These are phyloP conservation scores for Penicillium sp. DNA, from an alignment of 2,329 filamentous ascomycete species.

Conservation along the genomic window DNA sequence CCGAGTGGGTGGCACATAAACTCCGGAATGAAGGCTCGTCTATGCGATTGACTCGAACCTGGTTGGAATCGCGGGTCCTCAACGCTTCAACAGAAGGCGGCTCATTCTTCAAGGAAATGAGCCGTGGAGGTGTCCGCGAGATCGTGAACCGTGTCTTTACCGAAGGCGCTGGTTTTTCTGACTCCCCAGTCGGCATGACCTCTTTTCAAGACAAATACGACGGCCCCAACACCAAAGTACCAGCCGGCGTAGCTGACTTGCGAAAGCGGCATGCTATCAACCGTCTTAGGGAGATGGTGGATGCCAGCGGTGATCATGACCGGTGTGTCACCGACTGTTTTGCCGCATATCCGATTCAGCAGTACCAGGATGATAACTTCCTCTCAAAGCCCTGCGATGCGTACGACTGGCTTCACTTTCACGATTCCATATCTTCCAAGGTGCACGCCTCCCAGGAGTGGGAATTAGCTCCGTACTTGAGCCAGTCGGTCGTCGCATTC, in stretches of 20 bases:
- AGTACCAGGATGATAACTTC: slow-evolving; percentile 89
- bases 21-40: slow-evolving; percentile 48
- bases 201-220: slow-evolving; percentile 38
- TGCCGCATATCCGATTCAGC: slow-evolving; percentile 76
- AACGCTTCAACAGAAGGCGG: slow-evolving; percentile 54
- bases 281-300: slow-evolving; percentile 60
- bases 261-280: slow-evolving; percentile 60
- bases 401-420: slow-evolving; percentile 95
- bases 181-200: slow-evolving; percentile 38
- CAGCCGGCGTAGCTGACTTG: slow-evolving; percentile 59
- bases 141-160: slow-evolving; percentile 65
- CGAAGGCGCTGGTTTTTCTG: slow-evolving; percentile 62
- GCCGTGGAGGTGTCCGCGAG: slow-evolving; percentile 62
- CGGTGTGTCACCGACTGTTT: slow-evolving; percentile 71
- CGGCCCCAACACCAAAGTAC: slow-evolving; percentile 25
- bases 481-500: slow-evolving; percentile 81
- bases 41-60: slow-evolving; percentile 53
- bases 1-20: slow-evolving; percentile 64
- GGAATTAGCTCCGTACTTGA: slow-evolving; percentile 85
- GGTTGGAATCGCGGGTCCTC: slow-evolving; percentile 60
- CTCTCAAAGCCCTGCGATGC: slow-evolving; percentile 82
- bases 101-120: slow-evolving; percentile 56
- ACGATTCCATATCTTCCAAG: slow-evolving; percentile 75
- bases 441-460: slow-evolving; percentile 86
- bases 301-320: slow-evolving; percentile 62